Percentiles rank a stretch among this genome's conserved stretches.
Conservation (phyloP, 2,329 filamentous ascomycete species). For the Amesomyces nigricolor region DNA sequence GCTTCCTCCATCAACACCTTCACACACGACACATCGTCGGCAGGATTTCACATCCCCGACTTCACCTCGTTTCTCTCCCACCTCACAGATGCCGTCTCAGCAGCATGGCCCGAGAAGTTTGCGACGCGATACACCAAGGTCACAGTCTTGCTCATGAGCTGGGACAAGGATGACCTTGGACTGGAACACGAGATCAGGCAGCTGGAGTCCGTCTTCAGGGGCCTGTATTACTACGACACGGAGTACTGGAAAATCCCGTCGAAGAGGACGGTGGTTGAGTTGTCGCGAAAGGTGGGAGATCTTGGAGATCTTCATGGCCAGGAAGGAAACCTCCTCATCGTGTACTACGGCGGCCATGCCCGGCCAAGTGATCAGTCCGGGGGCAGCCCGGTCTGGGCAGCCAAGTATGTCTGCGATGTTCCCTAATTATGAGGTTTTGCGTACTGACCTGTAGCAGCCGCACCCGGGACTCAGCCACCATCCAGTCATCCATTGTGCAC, state of each 20-base stretch:
- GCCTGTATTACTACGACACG: slow-evolving; percentile 18
- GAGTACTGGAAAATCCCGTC: slow-evolving; percentile 21
- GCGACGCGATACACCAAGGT: slow-evolving; percentile 13
- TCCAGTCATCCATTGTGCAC: slow-evolving; percentile 19
- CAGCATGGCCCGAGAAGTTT: slow-evolving; percentile 10
- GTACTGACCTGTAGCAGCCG: slow-evolving; percentile 10
- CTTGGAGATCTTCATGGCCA: slow-evolving; percentile 9
- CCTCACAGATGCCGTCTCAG: slow-evolving; percentile 16
- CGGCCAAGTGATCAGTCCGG: slow-evolving; percentile 10
- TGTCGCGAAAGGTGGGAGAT: slow-evolving; percentile 14
- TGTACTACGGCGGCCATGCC: slow-evolving; percentile 22
- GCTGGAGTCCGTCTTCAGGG: slow-evolving; percentile 15
- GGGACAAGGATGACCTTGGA: slow-evolving; percentile 17
- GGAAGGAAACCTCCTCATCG: slow-evolving; percentile 18
- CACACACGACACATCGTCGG: slow-evolving; percentile 14
- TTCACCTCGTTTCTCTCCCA: slow-evolving; percentile 6
- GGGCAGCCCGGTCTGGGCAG: slow-evolving; percentile 16
- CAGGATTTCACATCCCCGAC: slow-evolving; percentile 13
- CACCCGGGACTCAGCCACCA: slow-evolving; percentile 9
- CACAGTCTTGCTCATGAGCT: slow-evolving; percentile 21
- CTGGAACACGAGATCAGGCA: slow-evolving; percentile 10
- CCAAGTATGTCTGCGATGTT: slow-evolving; percentile 14
- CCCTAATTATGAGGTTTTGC: too few species aligned
- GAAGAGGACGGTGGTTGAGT: slow-evolving; percentile 8
- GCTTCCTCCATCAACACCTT: neutral